Evolutionary conservation across 495 filamentous ascomycete species (phyloP).

Genomic region (Platismatia glauca): DNA sequence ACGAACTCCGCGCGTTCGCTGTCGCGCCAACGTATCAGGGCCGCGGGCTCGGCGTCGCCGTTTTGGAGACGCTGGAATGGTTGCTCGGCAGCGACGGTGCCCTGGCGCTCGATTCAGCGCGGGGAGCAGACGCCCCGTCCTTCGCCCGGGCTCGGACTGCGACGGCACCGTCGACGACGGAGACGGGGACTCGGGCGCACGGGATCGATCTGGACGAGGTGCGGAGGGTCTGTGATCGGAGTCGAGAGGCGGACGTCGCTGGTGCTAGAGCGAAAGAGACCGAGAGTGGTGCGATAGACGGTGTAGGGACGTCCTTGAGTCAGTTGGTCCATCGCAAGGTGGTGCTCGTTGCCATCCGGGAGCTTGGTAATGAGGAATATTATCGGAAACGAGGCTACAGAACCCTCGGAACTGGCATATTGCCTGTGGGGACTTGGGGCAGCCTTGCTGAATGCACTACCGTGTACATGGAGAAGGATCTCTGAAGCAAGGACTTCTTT

Average conservation of each 20-base stretch:
- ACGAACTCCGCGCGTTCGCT: neutral
- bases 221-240: neutral
- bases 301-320: neutral
- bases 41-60: neutral
- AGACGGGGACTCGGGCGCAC: neutral
- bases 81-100: neutral
- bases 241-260: neutral
- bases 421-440: neutral
- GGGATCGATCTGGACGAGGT: neutral
- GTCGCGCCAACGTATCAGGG: neutral
- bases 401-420: neutral
- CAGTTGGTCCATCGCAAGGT: neutral
- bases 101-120: neutral
- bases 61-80: neutral
- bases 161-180: too few relatives aligned
- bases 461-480: neutral
- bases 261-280: neutral
- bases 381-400: neutral
- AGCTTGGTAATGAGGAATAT: neutral
- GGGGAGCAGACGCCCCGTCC: neutral
- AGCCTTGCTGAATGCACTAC: neutral
- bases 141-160: neutral
- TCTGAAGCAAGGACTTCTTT: too few relatives aligned
- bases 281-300: neutral
- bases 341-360: neutral